Evolutionary conservation across 148 eudicot genomes (phyloP), one percentile per base, ranked within the genome.

Genomic region (Dysphania ambrosioides): DNA sequence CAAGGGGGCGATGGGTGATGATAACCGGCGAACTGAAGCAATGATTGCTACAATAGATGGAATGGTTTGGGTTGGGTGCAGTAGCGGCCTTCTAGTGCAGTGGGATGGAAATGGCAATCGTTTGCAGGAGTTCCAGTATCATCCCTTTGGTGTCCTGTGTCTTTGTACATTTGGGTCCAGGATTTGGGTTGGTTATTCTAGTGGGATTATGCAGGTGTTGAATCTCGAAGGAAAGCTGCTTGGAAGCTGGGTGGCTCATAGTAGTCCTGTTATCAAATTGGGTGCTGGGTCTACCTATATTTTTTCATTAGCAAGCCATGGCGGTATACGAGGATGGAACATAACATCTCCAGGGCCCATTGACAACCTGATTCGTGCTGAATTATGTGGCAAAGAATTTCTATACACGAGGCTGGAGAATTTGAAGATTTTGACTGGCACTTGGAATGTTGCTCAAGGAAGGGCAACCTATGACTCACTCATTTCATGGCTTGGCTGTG

Each of bases 51-150:
- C 92, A 38, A 63, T 83, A 8, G 96, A 95, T 79, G 93, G 98
- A 74, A 85, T 82, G 75, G 71, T 89, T 84, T 95, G 98, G 98
- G 82, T 83, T 72, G 98, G 98, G 64, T 90, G 86, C 79, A 79
- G 91, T 60, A 87, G 86, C 85, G 98, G 98, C 53, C 83, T 81
- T 66, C 84, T 95, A 81, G 93, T 92, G 82, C 96, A 87, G 73
- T 95, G 98, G 98, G 98, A 92, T 85, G 90, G 83, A 76, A 90
- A 92, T 84, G 98, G 98, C 21, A 95, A 89, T 82, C 97, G 97
- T 70, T 57, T 87, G 76, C 93, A 78, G 76, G 97, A 92, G 5
- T 82, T 90, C 69, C 97, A 87, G 44, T 74, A 90, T 68, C 90
- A 85, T 82, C 42, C 84, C 32, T 80, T 35, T 80, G 76, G 90